Percentiles rank a stretch among this genome's conserved stretches.
These are phyloP conservation scores for Puccinia novopanici DNA, from an alignment of 1,284 basidiomycete genomes.

Conservation along the genomic window DNA sequence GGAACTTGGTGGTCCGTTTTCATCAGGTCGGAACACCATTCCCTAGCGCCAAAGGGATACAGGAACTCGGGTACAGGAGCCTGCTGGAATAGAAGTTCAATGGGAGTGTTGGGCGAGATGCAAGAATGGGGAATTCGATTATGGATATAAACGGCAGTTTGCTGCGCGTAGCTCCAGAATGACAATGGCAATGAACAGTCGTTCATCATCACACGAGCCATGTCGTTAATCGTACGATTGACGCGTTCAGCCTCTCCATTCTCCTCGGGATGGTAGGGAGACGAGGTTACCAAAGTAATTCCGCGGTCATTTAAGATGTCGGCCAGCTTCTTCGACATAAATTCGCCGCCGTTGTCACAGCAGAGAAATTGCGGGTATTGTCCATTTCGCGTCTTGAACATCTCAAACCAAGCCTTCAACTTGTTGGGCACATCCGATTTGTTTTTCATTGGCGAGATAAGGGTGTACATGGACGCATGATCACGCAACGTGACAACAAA, in stretches of 20 bases:
- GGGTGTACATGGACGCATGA: slow-evolving; percentile 10
- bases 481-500: not conserved
- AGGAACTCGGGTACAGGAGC: not conserved
- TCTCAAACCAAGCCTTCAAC: not conserved
- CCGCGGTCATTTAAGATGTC: not conserved
- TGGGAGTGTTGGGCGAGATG: not conserved
- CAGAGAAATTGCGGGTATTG: not conserved
- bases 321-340: not conserved
- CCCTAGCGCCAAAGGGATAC: not conserved
- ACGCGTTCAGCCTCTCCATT: slow-evolving; percentile 24
- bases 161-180: slow-evolving; percentile 29
- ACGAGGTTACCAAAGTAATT: not conserved
- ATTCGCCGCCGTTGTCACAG: slow-evolving; percentile 3
- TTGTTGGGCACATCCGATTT: not conserved
- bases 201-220: too few species aligned
- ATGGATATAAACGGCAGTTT: not conserved
- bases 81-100: not conserved
- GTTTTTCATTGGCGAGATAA: not conserved
- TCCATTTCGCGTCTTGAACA: not conserved
- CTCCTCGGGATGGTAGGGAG: slow-evolving; percentile 10
- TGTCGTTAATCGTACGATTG: too few species aligned
- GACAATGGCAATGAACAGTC: not conserved
- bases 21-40: not conserved
- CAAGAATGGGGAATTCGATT: too few species aligned
- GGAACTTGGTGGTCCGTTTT: not conserved